Evolutionary conservation across 164 flowering plant genomes (phyloP).

Genomic region (Houttuynia cordata): DNA sequence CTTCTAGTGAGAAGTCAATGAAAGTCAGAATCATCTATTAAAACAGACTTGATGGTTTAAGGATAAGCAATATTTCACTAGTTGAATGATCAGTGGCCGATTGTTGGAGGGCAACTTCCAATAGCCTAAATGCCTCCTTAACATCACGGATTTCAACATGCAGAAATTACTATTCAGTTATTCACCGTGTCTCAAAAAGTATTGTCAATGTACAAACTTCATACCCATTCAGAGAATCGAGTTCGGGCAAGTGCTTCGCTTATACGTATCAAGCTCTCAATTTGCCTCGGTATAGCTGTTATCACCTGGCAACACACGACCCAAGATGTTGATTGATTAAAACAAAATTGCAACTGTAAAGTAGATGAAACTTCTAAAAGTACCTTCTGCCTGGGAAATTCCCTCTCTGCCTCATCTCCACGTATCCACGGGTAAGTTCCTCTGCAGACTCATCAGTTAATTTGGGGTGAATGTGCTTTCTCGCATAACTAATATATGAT

Average conservation of each 20-base stretch:
- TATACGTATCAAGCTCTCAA: conserved; percentile 93
- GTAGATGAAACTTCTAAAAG: neutral
- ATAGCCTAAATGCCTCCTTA: conserved; percentile 78
- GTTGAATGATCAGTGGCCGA: too few relatives aligned
- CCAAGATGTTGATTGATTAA: too few relatives aligned
- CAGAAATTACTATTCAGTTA: conserved; percentile 6
- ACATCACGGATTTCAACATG: conserved; percentile 85
- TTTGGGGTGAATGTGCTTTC: conserved; percentile 69
- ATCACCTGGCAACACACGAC: conserved; percentile 49
- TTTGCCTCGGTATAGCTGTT: conserved; percentile 97
- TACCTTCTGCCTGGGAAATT: conserved; percentile 99
- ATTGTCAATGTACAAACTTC: neutral
- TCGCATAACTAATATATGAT: conserved; percentile 79
- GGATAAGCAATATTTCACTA: too few relatives aligned
- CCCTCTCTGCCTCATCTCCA: conserved; percentile 90
- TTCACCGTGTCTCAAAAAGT: neutral
- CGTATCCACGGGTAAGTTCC: conserved; percentile 81
- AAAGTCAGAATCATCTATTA: too few relatives aligned
- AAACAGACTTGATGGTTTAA: too few relatives aligned
- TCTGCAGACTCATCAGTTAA: conserved; percentile 97
- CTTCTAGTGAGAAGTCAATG: too few relatives aligned
- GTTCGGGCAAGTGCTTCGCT: conserved; percentile 93
- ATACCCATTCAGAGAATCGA: conserved; percentile 85
- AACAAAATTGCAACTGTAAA: neutral
- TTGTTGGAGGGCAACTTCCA: too few relatives aligned